Evolutionary conservation across 257 asterid genomes (phyloP).

Genomic region (Solanum habrochaites): DNA sequence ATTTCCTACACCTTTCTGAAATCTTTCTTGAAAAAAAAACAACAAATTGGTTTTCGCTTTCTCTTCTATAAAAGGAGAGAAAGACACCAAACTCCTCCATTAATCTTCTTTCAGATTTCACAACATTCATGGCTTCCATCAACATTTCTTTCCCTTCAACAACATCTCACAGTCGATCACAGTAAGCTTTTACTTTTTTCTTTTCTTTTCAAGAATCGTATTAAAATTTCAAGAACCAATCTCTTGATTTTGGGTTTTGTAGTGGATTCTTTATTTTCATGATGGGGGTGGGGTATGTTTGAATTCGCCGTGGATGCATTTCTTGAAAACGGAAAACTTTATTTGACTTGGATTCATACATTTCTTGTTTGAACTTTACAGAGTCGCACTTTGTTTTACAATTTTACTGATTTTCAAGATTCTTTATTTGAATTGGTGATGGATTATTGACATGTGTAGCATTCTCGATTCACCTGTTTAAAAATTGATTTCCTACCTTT

Average conservation of each 20-base stretch:
- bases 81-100: neutral
- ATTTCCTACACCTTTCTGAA: neutral
- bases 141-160: conserved; percentile 53
- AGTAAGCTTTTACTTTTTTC: conserved; percentile 20
- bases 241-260: neutral
- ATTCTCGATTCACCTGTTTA: too few species aligned
- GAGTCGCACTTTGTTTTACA: neutral
- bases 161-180: conserved; percentile 32
- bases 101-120: neutral
- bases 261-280: neutral
- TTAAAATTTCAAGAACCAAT: neutral
- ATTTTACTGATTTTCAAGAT: neutral
- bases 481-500: neutral
- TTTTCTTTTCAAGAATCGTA: neutral
- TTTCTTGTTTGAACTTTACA: neutral
- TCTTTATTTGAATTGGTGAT: neutral
- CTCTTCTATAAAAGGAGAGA: neutral
- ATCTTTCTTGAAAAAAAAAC: neutral
- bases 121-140: conserved; percentile 46
- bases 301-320: neutral
- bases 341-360: neutral
- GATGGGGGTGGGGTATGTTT: neutral
- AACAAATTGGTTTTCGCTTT: neutral
- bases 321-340: neutral
- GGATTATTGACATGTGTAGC: neutral